Conservation (phyloP, 2,329 filamentous ascomycete genomes). For the Cephalotrichum gorgonifer region DNA sequence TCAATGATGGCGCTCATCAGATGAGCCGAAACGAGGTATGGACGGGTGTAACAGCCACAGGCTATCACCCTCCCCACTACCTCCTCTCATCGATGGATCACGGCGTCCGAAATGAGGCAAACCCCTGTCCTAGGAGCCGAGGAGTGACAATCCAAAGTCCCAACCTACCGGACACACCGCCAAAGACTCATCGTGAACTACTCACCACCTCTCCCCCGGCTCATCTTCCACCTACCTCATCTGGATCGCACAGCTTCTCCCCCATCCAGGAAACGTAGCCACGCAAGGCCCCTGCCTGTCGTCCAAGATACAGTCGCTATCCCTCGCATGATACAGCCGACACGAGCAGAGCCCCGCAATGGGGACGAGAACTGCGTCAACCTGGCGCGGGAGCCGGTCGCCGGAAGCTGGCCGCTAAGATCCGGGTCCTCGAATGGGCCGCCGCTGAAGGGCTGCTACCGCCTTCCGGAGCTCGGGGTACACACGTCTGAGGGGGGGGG, state of each 20-base stretch:
- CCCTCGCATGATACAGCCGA: not conserved
- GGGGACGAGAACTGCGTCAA: not conserved
- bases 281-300: not conserved
- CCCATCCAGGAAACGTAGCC: not conserved
- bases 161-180: not conserved
- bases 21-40: not conserved
- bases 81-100: not conserved
- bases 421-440: not conserved
- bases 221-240: not conserved
- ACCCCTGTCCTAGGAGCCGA: not conserved
- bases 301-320: not conserved
- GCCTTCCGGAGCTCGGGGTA: not conserved
- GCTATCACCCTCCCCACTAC: not conserved
- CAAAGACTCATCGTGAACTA: not conserved
- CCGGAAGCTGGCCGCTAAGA: not conserved
- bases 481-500: not conserved
- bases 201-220: not conserved
- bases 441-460: not conserved
- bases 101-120: not conserved
- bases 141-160: not conserved
- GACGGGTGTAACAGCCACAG: constrained; percentile 4
- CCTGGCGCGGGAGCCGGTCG: not conserved
- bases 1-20: not conserved
- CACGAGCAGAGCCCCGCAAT: too few species aligned
- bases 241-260: not conserved